These are phyloP conservation scores for Plectosphaerella cucumerina DNA, from an alignment of 2,329 filamentous ascomycete genomes.

Conservation along the genomic window DNA sequence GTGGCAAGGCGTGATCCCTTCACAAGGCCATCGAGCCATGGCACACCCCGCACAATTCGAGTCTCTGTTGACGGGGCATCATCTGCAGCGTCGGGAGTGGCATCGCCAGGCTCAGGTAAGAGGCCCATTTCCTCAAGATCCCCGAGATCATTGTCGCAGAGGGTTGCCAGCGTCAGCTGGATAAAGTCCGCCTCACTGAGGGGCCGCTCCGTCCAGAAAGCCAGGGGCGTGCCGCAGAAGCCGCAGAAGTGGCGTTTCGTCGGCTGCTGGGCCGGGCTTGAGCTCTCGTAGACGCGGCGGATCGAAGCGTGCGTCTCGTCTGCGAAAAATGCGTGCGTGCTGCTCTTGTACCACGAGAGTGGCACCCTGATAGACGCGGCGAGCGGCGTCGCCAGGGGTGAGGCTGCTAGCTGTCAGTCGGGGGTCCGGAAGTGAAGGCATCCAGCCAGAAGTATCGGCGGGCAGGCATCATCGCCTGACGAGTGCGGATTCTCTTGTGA, in stretches of 20 bases:
- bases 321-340: slow-evolving; percentile 69
- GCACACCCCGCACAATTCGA: slow-evolving; percentile 58
- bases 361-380: slow-evolving; percentile 82
- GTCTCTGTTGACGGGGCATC: background rate
- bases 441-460: background rate
- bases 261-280: slow-evolving; percentile 43
- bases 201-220: slow-evolving; percentile 76
- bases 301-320: slow-evolving; percentile 71
- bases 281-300: slow-evolving; percentile 60
- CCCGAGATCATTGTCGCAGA: slow-evolving; percentile 66
- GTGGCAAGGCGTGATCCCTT: slow-evolving; percentile 70
- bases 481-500: background rate
- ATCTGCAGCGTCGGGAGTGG: slow-evolving; percentile 12
- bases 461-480: background rate
- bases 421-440: background rate
- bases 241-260: slow-evolving; percentile 81
- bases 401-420: background rate
- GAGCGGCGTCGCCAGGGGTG: slow-evolving; percentile 65
- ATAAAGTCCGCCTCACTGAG: slow-evolving; percentile 71
- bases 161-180: slow-evolving; percentile 74
- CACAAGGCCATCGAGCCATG: slow-evolving; percentile 83
- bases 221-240: slow-evolving; percentile 82
- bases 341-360: slow-evolving; percentile 73
- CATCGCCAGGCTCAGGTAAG: slow-evolving; percentile 46
- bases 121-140: slow-evolving; percentile 71